phyloP scores from a whole-genome alignment of 2,329 filamentous ascomycete genomes.

The Pleoardoris graminearum region DNA sequence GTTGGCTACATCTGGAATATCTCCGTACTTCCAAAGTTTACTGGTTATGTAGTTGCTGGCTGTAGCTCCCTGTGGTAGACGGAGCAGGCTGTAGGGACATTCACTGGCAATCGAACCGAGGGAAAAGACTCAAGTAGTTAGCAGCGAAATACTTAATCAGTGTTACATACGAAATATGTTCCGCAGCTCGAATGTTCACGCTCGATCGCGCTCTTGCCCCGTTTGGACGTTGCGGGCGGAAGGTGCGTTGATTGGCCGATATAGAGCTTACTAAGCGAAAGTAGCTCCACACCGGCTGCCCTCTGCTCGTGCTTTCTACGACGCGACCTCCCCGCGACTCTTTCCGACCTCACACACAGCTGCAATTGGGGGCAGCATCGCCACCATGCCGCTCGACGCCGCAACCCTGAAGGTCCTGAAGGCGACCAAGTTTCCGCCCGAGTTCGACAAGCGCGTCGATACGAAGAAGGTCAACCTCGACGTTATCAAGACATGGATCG shows the following conservation, averaged over 20 bases:
- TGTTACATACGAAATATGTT: too few species aligned
- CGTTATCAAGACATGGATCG: constrained; percentile 99
- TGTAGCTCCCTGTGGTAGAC: too few species aligned
- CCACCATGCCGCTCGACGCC: constrained; percentile 70
- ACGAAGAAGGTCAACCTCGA: constrained; percentile 96
- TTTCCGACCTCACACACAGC: constrained; percentile 3
- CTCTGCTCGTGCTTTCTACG: not conserved
- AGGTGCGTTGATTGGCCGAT: constrained; percentile 3
- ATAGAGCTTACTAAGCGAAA: not conserved
- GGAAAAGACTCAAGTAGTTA: too few species aligned
- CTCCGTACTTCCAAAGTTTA: too few species aligned
- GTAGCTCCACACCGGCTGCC: not conserved
- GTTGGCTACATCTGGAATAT: too few species aligned
- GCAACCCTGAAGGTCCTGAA: constrained; percentile 88
- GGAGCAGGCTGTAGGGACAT: too few species aligned
- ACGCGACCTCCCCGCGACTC: constrained; percentile 8
- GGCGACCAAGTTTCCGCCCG: constrained; percentile 89
- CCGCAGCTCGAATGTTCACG: too few species aligned
- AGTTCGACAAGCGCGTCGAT: constrained; percentile 95
- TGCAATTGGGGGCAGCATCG: not conserved
- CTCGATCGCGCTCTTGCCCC: not conserved
- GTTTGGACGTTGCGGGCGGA: not conserved
- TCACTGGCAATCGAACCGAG: too few species aligned
- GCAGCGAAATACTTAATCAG: too few species aligned
- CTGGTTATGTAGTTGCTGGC: too few species aligned